Percentiles rank a stretch among this genome's conserved stretches.
Conservation (phyloP, 345 rosid genomes). For the Populus tremula region DNA sequence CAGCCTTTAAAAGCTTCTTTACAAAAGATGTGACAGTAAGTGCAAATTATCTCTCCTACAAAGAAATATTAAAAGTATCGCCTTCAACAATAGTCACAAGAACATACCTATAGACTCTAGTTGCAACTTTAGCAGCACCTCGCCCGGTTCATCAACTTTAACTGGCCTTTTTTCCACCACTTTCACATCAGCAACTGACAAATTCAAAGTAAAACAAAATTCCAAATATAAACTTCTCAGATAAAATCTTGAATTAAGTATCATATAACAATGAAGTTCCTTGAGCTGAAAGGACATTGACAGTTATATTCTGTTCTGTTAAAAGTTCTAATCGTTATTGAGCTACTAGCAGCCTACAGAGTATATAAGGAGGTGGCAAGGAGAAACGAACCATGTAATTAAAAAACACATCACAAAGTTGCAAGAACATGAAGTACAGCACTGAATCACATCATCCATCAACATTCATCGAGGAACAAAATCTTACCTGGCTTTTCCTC, state of each 20-base stretch:
- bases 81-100: neutral
- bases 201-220: slow-evolving; percentile 15
- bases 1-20: neutral
- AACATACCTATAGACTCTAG: slow-evolving; percentile 49
- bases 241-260: neutral
- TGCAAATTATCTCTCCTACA: neutral
- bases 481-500: slow-evolving; percentile 46
- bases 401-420: neutral
- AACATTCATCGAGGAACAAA: slow-evolving; percentile 9
- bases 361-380: neutral
- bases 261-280: neutral
- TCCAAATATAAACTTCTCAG: neutral
- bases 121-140: slow-evolving; percentile 43
- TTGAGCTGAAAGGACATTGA: too few species aligned
- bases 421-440: neutral
- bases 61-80: neutral
- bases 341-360: too few species aligned
- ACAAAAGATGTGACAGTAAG: neutral
- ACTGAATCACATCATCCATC: neutral
- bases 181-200: slow-evolving; percentile 34
- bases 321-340: too few species aligned
- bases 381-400: neutral
- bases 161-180: slow-evolving; percentile 38
- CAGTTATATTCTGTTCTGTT: too few species aligned
- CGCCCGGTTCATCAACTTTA: slow-evolving; percentile 43